Evolutionary conservation across 192 early-diverging fungal genomes (phyloP), one percentile per base, ranked within the genome.

Genomic region (Linnemannia elongata): DNA sequence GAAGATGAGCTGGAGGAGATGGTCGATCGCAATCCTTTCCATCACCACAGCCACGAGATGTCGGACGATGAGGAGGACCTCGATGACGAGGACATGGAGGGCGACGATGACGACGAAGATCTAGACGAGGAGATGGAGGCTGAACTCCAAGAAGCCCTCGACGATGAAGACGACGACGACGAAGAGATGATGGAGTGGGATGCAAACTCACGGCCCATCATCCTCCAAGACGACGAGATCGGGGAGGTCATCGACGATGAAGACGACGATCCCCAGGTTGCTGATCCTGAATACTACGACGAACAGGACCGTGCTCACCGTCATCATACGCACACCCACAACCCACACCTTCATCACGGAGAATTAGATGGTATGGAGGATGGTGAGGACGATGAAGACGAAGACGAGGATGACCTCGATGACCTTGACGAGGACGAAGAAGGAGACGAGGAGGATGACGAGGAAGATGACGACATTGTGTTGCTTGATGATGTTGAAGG

Each of bases 1-100:
- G 92, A 94, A 60, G 93, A 92, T 45, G 92, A 90, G 38, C 90
- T 93, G 27, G 95, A 95, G 18, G 91, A 93, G 18, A 81, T 82
- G 10, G 88, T 89, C 3, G 88, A 89, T 44, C 89, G 82, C 24
- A 91, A 92, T 20, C 90, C 88, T 22, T 87, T 87, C 72, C 77
- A 89, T 39, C 83, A 85, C 42, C 85, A 86, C 36, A 78, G 88
- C 42, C 81, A 89, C 45, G 88, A 85, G 70, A 87, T 90, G 76
- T 89, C 89, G 42, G 92, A 94, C 69, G 89, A 93, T 70, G 90
- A 91, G 33, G 86, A 80, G 3, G 88, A 89, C 57, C 69, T 86
- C 41, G 79, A 77, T 74, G 87, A 89, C 6, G 76, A 85, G 3
- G 82, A 91, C 42, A 92, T 93, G 85, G 92, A 91, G 1, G 72